phyloP scores from a whole-genome alignment of 1,139 yeast species.

The Candida anutae region DNA sequence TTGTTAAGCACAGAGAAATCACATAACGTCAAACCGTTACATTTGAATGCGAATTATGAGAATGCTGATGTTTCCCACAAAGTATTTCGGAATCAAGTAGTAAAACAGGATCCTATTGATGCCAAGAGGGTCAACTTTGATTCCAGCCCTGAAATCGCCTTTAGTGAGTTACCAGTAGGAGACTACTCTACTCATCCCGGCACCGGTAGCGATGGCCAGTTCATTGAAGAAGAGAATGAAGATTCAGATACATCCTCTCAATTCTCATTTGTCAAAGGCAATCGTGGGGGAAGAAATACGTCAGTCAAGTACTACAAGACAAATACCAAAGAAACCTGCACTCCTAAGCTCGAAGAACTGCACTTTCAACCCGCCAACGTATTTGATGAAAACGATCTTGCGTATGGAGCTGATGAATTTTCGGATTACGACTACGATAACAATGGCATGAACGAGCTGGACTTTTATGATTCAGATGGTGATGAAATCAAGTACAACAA shows the following conservation, averaged over 20 bases:
- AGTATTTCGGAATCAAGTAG: constrained; percentile 1
- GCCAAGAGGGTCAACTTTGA: constrained; percentile 12
- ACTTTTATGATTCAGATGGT: constrained; percentile 41
- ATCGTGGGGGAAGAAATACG: constrained; percentile 50
- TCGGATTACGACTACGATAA: constrained; percentile 38
- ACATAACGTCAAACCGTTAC: too few species aligned
- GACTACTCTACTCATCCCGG: constrained; percentile 1
- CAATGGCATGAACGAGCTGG: constrained; percentile 32
- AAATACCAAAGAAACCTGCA: constrained; percentile 7
- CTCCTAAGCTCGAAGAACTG: too few species aligned
- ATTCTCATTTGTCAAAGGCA: constrained; percentile 53
- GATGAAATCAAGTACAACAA: constrained; percentile 29
- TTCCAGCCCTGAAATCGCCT: not conserved
- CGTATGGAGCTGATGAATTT: constrained; percentile 26
- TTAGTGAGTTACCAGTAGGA: constrained; percentile 2
- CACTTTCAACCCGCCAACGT: too few species aligned
- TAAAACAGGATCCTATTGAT: not conserved
- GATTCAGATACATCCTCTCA: constrained; percentile 34
- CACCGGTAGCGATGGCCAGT: constrained; percentile 7
- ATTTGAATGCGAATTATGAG: constrained; percentile 1
- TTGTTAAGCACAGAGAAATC: not conserved
- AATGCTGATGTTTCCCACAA: not conserved
- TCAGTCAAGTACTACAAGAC: constrained; percentile 53
- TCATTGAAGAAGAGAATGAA: constrained; percentile 12
- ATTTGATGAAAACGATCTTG: constrained; percentile 24